Conservation (phyloP, 2,329 filamentous ascomycete genomes). For the Aspergillus sclerotialis region DNA sequence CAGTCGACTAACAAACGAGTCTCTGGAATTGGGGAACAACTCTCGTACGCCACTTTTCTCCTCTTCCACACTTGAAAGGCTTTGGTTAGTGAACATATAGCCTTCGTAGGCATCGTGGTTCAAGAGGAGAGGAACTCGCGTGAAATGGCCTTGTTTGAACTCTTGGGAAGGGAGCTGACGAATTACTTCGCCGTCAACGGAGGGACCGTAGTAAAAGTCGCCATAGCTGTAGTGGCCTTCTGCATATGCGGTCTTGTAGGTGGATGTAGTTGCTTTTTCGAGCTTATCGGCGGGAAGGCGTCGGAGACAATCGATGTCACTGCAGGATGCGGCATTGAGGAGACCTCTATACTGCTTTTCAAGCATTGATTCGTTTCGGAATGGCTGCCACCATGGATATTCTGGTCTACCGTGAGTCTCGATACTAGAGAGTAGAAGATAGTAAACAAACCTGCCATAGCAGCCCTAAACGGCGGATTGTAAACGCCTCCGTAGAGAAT, state of each 20-base stretch:
- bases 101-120: neutral
- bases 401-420: neutral
- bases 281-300: neutral
- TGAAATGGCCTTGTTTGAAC: neutral
- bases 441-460: neutral
- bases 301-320: neutral
- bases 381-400: neutral
- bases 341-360: neutral
- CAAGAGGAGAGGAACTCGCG: neutral
- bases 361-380: neutral
- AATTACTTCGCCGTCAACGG: neutral
- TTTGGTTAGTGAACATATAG: neutral
- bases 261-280: neutral
- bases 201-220: neutral
- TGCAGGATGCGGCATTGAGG: neutral
- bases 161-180: neutral
- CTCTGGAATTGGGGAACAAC: neutral
- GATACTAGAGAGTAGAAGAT: neutral
- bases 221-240: neutral
- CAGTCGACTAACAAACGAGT: neutral
- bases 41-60: neutral
- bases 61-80: neutral
- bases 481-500: neutral
- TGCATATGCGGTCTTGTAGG: neutral
- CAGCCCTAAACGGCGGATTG: neutral